A percentile compares a stretch with the other conserved stretches of the same genome.
Conservation (phyloP, 2,329 filamentous ascomycete species). For the Cladosporium sp. region DNA sequence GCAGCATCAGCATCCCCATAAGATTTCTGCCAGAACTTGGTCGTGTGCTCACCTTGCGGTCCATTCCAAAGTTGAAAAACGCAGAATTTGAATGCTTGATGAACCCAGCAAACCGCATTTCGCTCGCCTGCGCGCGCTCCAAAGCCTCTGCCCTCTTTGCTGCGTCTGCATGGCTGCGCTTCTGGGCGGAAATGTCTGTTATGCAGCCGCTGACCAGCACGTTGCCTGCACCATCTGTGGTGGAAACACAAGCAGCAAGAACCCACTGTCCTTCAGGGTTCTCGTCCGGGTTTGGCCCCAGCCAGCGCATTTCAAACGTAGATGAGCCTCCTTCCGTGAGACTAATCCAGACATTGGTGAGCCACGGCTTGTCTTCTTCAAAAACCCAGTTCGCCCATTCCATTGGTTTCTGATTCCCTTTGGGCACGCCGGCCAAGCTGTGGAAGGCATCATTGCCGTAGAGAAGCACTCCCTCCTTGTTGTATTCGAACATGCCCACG, state of each 20-base stretch:
- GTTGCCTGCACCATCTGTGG: conserved; percentile 22
- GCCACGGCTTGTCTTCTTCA: conserved; percentile 25
- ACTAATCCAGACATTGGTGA: neutral
- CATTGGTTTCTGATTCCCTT: conserved; percentile 6
- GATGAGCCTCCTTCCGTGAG: neutral
- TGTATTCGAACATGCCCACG: conserved; percentile 28
- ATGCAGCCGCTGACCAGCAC: conserved; percentile 29
- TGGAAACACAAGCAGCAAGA: conserved; percentile 26
- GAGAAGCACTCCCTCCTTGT: conserved; percentile 22
- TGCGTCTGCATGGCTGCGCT: conserved; percentile 37
- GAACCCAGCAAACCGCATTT: conserved; percentile 28
- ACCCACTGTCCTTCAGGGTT: conserved; percentile 27
- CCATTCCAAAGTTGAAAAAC: neutral
- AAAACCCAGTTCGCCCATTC: conserved; percentile 24
- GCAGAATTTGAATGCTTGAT: conserved; percentile 35
- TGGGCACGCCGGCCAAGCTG: conserved; percentile 23
- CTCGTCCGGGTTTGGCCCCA: conserved; percentile 20
- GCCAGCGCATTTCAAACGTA: neutral
- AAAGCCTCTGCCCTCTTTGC: conserved; percentile 42
- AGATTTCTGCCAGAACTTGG: neutral
- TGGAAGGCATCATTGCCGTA: conserved; percentile 28
- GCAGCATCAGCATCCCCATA: neutral
- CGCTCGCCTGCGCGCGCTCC: conserved; percentile 44
- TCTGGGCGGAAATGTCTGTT: conserved; percentile 30
- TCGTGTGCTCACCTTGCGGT: neutral